Base-by-base conservation (phyloP, 257 asterid genomes). In the Eucommia ulmoides region DNA sequence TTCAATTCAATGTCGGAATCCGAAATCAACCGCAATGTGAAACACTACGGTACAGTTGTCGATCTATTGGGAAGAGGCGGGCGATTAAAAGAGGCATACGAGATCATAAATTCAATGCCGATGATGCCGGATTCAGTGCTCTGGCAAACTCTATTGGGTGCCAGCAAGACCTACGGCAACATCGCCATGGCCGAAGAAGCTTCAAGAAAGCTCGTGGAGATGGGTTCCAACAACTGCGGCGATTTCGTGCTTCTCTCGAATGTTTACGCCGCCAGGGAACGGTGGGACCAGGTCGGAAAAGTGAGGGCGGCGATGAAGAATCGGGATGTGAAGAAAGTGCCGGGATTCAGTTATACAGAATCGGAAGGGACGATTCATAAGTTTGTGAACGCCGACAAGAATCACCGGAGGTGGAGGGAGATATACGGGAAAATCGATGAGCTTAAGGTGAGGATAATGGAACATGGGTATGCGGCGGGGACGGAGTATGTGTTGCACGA, bases 11-110 rank as follows among this genome's bases (percentile, higher is more conserved):
- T 91, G 96, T 83, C 70, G 20, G 50, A 49, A 26, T 6, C 41
- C 21, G 75, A 71, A 7, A 76, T 86, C 55, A 63, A 65, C 56
- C 77, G 63, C 59, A 81, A 62, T 47, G 73, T 77, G 63, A 91
- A 91, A 79, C 99, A 91, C 55, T 91, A 86, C 19, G 96, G 99
- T 22, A 74, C 83, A 25, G 74, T 81, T 54, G 96, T 81, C 54
- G 99, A 91, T 64, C 66, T 91, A 64, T 67, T 91, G 56, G 96
- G 96, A 17, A 63, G 96, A 55, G 86, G 94, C 0, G 96, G 99
- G 33, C 71, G 77, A 67, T 55, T 91, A 24, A 64, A 79, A 15
- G 80, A 75, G 64, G 96, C 95, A 19, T 83, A 53, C 52, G 18
- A 56, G 26, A 77, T 86, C 50, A 60, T 76, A 2, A 77, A 71